Evolutionary conservation across 2,329 filamentous ascomycete genomes (phyloP), one percentile per base, ranked within the genome.

Genomic region (Arachnomyces sp.): DNA sequence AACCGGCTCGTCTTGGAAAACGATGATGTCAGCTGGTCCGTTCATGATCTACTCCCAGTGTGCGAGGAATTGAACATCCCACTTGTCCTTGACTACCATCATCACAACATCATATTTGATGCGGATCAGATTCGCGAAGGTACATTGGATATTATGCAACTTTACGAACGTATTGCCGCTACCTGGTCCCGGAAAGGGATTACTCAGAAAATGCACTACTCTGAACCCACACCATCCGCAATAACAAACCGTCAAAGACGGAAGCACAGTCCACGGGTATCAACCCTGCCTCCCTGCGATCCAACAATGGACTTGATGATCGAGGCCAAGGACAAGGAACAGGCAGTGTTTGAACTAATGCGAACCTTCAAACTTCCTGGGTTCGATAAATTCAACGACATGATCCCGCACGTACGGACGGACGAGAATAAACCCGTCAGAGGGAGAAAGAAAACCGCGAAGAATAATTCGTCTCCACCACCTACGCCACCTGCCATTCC

Each of bases 291-390:
- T 1, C 89, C 90, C 0, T 95, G 90, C 53, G 72, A 80, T 3
- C 68, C 77, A 1, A 80, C 83, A 25, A 92, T 93, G 82, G 90
- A 95, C 56, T 70, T 96, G n/a, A 96, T 96, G 90, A 95, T 96
- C 44, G 90, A 96, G 65, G 90, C 90, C 35, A 96, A 96, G 60
- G 90, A 95, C 57, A 96, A 96, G 63, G 90, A 96, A 59, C 90
- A 96, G 61, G 88, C 90, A 0, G 87, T 95, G 0, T 94, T 96
- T 53, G 87, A 94, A 48, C 72, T 96, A 13, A 95, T 95, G 88
- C 76, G 83, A 15, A 88, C 73, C 0, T 94, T 88, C 60, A 88
- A 82, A 52, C 70, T 96, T 0, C 85, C 88, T 0, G 88, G 88
- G 0, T 84, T 80, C 64, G 72, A 92, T 14, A 73, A 64, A 0